Base-by-base conservation (phyloP, 768 basidiomycete genomes). In the Stropharia rugosoannulata region DNA sequence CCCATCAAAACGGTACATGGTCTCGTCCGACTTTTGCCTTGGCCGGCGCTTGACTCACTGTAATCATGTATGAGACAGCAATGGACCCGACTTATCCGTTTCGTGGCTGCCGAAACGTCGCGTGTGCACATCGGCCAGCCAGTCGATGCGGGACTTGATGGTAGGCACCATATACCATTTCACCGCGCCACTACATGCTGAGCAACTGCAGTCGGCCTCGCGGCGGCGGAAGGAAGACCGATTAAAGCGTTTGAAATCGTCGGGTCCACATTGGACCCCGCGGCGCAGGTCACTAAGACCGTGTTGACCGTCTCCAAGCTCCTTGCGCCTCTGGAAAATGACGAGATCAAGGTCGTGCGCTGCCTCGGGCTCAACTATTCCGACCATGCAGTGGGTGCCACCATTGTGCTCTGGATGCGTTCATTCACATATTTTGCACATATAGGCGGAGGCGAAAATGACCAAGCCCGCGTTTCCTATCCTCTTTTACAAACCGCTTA, bases 21-120 rank as follows among this genome's bases (percentile, higher is more conserved):
- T 4, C 32, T 42, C 7, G 25, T 37, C 19, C 22, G 32, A 25
- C 27, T 36, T 45, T 25, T 49, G 25, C 15, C 40, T n/a, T 51
- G 8, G 52, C 22, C 22, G 22, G 22, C 43, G 7, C 9, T 44
- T 55, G 5, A 47, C 16, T 25, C 22, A 22, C 22, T 22, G 22
- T 22, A 22, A 22, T 22, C 22, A 22, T 22, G 49, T 41, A 39
- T 46, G 11, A 27, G 47, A 36, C 27, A 89, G 85, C 76, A 80
- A 78, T 93, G 90, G 90, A 83, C 83, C 35, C 85, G 90, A 49
- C 80, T 93, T 50, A 90, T 93, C 62, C 88, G 90, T 56, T 93
- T 93, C 66, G 79, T 89, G 29, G 90, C 90, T 18, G 78, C 73
- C 12, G 91, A 93, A 73, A 91, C 89, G 0, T 76, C 80, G 5